A percentile compares a stretch with the other conserved stretches of the same genome.
These are phyloP conservation scores for Acanthamoeba triangularis DNA, from an alignment of 208 protist genomes.

Conservation along the genomic window DNA sequence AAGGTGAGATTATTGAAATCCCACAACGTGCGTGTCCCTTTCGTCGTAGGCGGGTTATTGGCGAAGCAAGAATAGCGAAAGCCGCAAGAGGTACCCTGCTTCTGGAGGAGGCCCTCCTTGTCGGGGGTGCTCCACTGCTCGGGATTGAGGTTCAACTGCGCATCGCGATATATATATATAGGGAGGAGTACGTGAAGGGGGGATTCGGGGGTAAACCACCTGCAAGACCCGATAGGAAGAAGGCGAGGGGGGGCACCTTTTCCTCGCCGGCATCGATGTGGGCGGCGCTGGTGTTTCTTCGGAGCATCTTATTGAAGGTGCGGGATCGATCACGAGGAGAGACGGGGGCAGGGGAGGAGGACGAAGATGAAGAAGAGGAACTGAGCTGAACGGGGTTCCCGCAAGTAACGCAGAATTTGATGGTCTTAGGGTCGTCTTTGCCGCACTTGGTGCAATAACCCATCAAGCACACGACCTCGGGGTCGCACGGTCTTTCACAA, in stretches of 20 bases:
- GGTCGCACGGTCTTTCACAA: not conserved
- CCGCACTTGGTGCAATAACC: conserved; percentile 38
- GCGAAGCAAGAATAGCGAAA: no score
- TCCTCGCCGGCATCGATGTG: conserved; percentile 15
- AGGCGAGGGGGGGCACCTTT: not conserved
- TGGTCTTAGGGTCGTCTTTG: conserved; percentile 34
- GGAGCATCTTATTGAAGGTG: conserved; percentile 32
- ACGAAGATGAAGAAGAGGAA: not conserved
- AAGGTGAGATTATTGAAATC: not conserved
- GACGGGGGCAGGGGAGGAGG: not conserved
- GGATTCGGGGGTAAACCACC: not conserved
- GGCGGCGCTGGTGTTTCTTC: conserved; percentile 41
- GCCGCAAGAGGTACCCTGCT: conserved; percentile 15
- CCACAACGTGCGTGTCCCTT: not conserved
- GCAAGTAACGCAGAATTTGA: conserved; percentile 29
- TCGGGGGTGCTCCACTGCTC: conserved; percentile 28
- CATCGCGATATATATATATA: not conserved
- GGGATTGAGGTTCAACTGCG: conserved; percentile 7
- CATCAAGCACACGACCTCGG: not conserved
- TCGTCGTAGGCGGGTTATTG: no score
- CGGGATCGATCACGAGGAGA: conserved; percentile 31
- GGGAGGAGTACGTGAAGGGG: not conserved
- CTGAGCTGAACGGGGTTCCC: not conserved
- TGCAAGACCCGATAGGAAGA: not conserved
- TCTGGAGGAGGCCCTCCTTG: conserved; percentile 48